Base-by-base conservation (phyloP, 768 basidiomycete genomes). In the Amanita subjunquillea region DNA sequence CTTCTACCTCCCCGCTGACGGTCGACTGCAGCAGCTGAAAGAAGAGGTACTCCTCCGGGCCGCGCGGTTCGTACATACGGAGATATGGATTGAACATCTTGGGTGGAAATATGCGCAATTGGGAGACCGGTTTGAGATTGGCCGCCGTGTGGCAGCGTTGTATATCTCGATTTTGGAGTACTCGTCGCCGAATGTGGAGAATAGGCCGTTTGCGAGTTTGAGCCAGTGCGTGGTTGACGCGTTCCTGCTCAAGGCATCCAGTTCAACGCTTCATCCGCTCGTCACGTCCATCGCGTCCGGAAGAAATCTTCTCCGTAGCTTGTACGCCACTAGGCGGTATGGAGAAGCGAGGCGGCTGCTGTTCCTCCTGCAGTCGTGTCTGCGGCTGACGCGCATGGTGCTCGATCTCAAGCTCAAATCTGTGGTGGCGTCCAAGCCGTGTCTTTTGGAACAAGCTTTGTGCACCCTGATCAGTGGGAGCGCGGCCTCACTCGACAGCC, bases 81-180 rank as follows among this genome's bases (percentile, higher is more conserved):
- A 94, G 63, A 82, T 95, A 17, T 97, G 93, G 93, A 78, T 85
- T 0, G 85, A 87, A 58, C 87, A 91, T 64, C 63, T 82, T 37
- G 79, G 82, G 2, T 97, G 93, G 93, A 87, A 88, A 63, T 96
- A 92, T 57, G 71, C 73, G 3, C 84, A 85, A 51, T 72, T 93
- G 10, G 84, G 85, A 4, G 87, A 91, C 61, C 77, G 87, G 37
- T 94, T 90, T 60, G 87, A 91, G 68, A 85, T 97, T 44, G 85
- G 85, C 17, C 72, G 76, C 49, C 71, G 82, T 13, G 72, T 91
- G 23, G 76, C 81, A 8, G 70, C 72, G 6, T 69, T 94, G 27
- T 94, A 87, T 62, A 69, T 76, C 12, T 75, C 78, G 38, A 76
- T 92, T 10, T 64, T 95, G 42, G 71, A 76, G 45, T 76, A 85